Base-by-base conservation (phyloP, 2,329 filamentous ascomycete species). In the Neocatenulostroma microsporum region DNA sequence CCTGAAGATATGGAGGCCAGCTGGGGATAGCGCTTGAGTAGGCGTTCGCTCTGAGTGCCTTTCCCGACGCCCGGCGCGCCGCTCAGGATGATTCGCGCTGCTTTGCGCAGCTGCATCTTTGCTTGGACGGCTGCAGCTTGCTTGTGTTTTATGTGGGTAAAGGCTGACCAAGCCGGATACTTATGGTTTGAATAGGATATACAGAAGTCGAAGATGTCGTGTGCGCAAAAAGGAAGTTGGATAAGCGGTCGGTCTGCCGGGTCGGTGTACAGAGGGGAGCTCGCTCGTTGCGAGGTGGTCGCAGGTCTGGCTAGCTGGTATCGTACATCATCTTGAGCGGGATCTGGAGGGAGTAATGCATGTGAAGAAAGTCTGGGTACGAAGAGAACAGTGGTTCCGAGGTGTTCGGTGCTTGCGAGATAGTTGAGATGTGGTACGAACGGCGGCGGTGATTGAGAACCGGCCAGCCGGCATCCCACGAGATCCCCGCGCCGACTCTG, bases 61-160 rank as follows among this genome's bases (percentile, higher is more conserved):
- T 98, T 98, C 45, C 91, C 91, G 39, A 94, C 91, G 40, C 88
- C 88, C n/a, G 91, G 91, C 35, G 89, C 88, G 52, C 91, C 91
- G 53, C 98, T 78, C 49, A 98, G 78, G 57, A 98, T 96, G 46
- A 96, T 81, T 45, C 91, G 83, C 37, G 91, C 91, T 40, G 91
- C 89, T 65, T 48, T 53, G 5, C 55, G 53, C 56, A 93, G 76
- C 66, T 77, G 63, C 50, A 60, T 66, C 19, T 21, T 30, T 11
- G 17, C 12, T 14, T 14, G 17, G 20, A 17, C 29, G 21, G n/a
- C 3, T 32, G 3, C 12, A 32, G 28, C 28, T 15, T n/a, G n/a
- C n/a, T n/a, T n/a, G n/a, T n/a, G 28, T 30, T 5, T 17, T 10
- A 18, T n/a, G 19, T 11, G 6, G 18, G 30, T 8, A 24, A n/a